Evolutionary conservation across 1,284 basidiomycete genomes (phyloP).

Genomic region (Dichomitus squalens): DNA sequence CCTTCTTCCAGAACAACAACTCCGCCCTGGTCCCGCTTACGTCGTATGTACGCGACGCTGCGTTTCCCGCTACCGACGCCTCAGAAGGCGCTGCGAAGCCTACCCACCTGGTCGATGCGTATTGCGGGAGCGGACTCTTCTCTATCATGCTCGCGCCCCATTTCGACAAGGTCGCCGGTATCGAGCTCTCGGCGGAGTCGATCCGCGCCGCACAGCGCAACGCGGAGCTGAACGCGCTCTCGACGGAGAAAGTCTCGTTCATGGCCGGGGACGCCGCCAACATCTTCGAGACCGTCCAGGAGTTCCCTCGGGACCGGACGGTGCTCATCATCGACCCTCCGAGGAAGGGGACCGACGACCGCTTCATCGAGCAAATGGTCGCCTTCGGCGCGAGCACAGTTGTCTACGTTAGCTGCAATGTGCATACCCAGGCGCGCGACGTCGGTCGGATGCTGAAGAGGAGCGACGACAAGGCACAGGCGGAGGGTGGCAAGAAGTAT

Average conservation of each 20-base stretch:
- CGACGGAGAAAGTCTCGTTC: constrained; percentile 53
- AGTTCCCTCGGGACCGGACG: constrained; percentile 70
- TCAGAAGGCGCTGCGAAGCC: constrained; percentile 34
- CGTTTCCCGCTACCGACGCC: constrained; percentile 45
- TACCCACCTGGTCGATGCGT: constrained; percentile 89
- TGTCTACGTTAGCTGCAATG: constrained; percentile 95
- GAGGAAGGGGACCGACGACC: constrained; percentile 86
- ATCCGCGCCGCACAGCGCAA: constrained; percentile 85
- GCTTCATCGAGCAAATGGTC: constrained; percentile 81
- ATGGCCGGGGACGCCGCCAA: constrained; percentile 70
- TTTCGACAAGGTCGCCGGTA: constrained; percentile 85
- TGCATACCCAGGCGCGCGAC: constrained; percentile 85
- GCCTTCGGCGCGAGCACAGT: constrained; percentile 71
- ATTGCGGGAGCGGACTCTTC: constrained; percentile 93
- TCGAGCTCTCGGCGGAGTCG: constrained; percentile 81
- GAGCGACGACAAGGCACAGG: constrained; percentile 39
- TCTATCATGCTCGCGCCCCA: constrained; percentile 83
- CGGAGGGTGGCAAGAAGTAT: constrained; percentile 49
- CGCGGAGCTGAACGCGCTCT: constrained; percentile 73
- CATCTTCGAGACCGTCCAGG: constrained; percentile 65
- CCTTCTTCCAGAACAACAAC: constrained; percentile 99
- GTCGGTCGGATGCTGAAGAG: constrained; percentile 69
- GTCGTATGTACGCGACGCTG: constrained; percentile 77
- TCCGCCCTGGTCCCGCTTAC: constrained; percentile 86
- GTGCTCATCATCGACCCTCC: constrained; percentile 87